These are phyloP conservation scores for Mrakia gelida DNA, from an alignment of 768 basidiomycete genomes.

Conservation along the genomic window DNA sequence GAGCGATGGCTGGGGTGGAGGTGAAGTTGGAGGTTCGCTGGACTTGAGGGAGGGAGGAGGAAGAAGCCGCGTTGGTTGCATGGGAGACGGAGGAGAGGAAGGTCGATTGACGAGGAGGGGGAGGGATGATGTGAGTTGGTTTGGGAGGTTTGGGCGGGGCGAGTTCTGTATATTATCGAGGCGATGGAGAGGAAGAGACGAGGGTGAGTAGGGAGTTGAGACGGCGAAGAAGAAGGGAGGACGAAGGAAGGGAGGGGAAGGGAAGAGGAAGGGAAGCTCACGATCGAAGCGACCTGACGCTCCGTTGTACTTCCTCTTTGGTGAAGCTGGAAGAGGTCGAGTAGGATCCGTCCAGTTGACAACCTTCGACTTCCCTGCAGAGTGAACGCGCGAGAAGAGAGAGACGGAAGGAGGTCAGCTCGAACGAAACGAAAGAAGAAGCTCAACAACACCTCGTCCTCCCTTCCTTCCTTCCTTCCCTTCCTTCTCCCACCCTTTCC, in stretches of 20 bases:
- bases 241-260: not conserved
- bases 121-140: conserved; percentile 3
- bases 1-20: conserved; percentile 32
- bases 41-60: not conserved
- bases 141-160: not conserved
- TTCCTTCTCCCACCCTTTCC: not conserved
- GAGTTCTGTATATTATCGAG: not conserved
- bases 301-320: not conserved
- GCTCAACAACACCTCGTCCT: not conserved
- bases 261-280: not conserved
- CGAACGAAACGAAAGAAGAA: not conserved
- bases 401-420: not conserved
- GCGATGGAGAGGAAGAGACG: not conserved
- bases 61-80: not conserved
- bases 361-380: not conserved
- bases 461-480: not conserved
- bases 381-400: not conserved
- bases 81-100: conserved; percentile 15
- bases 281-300: not conserved
- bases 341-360: conserved; percentile 14
- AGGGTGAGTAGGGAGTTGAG: no score
- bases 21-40: conserved; percentile 35
- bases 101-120: not conserved
- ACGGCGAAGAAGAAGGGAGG: no score
- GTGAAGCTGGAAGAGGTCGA: not conserved